Evolutionary conservation across 2,329 filamentous ascomycete species (phyloP), one percentile per base, ranked within the genome.

Genomic region (Lachnellula cervina): DNA sequence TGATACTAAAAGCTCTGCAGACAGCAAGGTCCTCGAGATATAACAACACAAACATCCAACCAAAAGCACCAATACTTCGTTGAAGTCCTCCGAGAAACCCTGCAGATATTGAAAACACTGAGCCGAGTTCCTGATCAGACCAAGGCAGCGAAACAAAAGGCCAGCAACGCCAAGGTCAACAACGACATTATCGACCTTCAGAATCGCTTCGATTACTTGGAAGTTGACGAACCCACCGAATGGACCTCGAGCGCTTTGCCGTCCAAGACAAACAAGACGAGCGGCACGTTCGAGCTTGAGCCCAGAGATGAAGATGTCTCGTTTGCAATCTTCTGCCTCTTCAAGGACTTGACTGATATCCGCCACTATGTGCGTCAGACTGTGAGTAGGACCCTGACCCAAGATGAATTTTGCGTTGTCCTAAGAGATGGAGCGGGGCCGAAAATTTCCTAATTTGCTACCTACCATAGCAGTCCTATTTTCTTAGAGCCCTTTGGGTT

Each of bases 341-440:
- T 51, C 23, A 51, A 44, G 35, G 49, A 51, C 16, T 28, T 51
- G 49, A 51, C 49, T 42, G 49, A 51, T 43, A 51, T 51, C 23
- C 49, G 49, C n/a, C 38, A 51, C 13, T 51, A 51, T 34, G 14
- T 51, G 34, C 49, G 49, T 14, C 35, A 51, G 49, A 51, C 49
- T 34, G 37, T 40, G 14, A 40, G 37, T 40, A 17, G n/a, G n/a
- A 23, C 21, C 21, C 21, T 23, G 21, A 23, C 21, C 21, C 21
- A 23, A 23, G 21, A 3, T 23, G 21, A 23, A 4, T 23, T 23
- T 23, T 23, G 21, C 21, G 21, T 23, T 4, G 21, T 23, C 21
- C 5, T 23, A 23, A 23, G 21, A 4, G 21, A 23, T 23, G 21
- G 21, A 23, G 21, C 21, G 5, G 5, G 5, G 21, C 21, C 21